Conservation (phyloP, 2,329 filamentous ascomycete species). For the Alternaria conjuncta region DNA sequence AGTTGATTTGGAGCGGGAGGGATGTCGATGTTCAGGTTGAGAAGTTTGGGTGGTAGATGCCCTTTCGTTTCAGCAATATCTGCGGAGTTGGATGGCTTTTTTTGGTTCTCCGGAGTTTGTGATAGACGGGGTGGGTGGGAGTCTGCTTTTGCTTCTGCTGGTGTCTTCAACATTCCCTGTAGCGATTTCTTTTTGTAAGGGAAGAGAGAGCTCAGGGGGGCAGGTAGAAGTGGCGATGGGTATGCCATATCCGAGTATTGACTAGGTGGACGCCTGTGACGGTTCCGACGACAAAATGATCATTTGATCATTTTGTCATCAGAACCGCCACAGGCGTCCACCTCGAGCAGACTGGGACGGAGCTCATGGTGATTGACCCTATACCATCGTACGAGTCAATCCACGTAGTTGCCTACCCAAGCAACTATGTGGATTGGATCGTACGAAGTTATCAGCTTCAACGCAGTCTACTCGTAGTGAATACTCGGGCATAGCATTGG, state of each 20-base stretch:
- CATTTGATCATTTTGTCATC: neutral
- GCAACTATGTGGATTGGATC: neutral
- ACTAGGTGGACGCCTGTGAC: neutral
- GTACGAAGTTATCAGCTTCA: neutral
- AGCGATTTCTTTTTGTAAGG: neutral
- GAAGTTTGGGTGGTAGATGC: constrained; percentile 71
- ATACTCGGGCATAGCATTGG: neutral
- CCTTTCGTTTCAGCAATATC: neutral
- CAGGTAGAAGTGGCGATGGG: neutral
- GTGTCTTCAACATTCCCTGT: neutral
- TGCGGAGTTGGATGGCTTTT: neutral
- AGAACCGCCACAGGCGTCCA: neutral
- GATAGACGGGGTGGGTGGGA: neutral
- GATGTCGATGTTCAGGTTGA: constrained; percentile 64
- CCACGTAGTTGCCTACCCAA: neutral
- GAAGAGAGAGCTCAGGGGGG: neutral
- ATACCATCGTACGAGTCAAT: neutral
- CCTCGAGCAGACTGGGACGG: neutral
- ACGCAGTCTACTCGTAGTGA: neutral
- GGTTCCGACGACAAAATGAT: neutral
- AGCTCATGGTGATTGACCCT: neutral
- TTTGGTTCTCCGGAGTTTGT: neutral
- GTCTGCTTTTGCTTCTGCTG: neutral
- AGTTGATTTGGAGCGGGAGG: constrained; percentile 55
- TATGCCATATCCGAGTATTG: neutral